Evolutionary conservation across 2,329 filamentous ascomycete species (phyloP).

Genomic region (Fusarium euwallaceae): DNA sequence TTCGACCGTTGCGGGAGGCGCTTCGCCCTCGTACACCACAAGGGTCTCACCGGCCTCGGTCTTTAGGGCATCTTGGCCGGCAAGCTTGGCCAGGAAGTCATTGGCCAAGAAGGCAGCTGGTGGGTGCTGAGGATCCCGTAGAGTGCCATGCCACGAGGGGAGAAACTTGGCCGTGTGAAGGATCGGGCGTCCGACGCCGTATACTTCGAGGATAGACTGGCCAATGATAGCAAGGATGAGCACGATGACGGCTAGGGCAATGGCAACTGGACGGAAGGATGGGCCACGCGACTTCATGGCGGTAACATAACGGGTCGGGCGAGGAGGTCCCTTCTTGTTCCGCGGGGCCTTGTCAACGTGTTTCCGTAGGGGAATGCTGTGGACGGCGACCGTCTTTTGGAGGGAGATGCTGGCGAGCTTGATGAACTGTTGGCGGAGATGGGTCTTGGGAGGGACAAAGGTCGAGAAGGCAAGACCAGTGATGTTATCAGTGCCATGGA

Average conservation of each 20-base stretch:
- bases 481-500: constrained; percentile 68
- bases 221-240: constrained; percentile 73
- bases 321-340: constrained; percentile 56
- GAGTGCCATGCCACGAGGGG: constrained; percentile 59
- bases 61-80: constrained; percentile 50
- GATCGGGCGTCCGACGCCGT: constrained; percentile 67
- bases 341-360: constrained; percentile 54
- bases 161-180: constrained; percentile 69
- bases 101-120: constrained; percentile 46
- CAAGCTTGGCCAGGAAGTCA: constrained; percentile 55
- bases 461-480: constrained; percentile 70
- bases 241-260: constrained; percentile 68
- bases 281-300: constrained; percentile 67
- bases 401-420: constrained; percentile 87
- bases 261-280: constrained; percentile 64
- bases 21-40: constrained; percentile 51
- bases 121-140: constrained; percentile 45
- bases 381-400: constrained; percentile 82
- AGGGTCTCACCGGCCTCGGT: constrained; percentile 54
- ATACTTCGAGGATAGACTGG: constrained; percentile 74
- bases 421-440: constrained; percentile 59
- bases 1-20: constrained; percentile 31
- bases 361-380: constrained; percentile 78
- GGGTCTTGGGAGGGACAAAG: constrained; percentile 66
- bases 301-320: constrained; percentile 77